Conservation (phyloP, 2,329 filamentous ascomycete genomes). For the Leptodontidium sp. region DNA sequence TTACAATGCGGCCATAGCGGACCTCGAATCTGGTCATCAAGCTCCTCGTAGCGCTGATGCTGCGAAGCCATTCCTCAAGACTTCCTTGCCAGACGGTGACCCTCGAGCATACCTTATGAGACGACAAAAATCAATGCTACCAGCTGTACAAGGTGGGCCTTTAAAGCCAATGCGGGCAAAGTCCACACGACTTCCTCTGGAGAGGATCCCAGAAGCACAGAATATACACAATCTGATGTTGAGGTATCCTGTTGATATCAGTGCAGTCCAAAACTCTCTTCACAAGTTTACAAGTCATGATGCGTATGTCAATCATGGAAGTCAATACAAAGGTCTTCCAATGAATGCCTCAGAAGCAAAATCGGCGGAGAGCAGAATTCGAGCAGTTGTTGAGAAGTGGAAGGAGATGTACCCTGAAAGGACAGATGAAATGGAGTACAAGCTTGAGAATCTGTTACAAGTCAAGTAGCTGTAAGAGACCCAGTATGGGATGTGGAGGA, state of each 20-base stretch:
- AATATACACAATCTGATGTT: slow-evolving; percentile 37
- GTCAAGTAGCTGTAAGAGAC: slow-evolving; percentile 8
- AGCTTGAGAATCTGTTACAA: slow-evolving; percentile 33
- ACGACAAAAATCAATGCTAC: slow-evolving; percentile 38
- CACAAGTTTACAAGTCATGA: slow-evolving; percentile 31
- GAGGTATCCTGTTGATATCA: slow-evolving; percentile 26
- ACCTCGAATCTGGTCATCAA: slow-evolving; percentile 28
- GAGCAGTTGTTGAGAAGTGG: slow-evolving; percentile 37
- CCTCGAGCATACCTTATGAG: slow-evolving; percentile 46
- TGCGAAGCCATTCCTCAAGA: slow-evolving; percentile 31
- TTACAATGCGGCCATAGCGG: slow-evolving; percentile 42
- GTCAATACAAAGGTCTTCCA: slow-evolving; percentile 31
- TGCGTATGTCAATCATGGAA: slow-evolving; percentile 36
- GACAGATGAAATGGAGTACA: slow-evolving; percentile 34
- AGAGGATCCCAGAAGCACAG: slow-evolving; percentile 39
- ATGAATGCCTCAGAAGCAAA: slow-evolving; percentile 27
- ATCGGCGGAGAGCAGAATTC: slow-evolving; percentile 26
- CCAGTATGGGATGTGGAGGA: background rate
- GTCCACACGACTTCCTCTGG: slow-evolving; percentile 42
- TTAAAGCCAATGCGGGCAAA: slow-evolving; percentile 37
- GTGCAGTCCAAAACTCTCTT: slow-evolving; percentile 24
- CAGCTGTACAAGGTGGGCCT: slow-evolving; percentile 23
- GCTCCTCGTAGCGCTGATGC: background rate
- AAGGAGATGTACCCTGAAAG: slow-evolving; percentile 23
- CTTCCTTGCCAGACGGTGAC: slow-evolving; percentile 42